These are phyloP conservation scores for Trichosporon faecale DNA, from an alignment of 1,284 basidiomycete species.

Conservation along the genomic window DNA sequence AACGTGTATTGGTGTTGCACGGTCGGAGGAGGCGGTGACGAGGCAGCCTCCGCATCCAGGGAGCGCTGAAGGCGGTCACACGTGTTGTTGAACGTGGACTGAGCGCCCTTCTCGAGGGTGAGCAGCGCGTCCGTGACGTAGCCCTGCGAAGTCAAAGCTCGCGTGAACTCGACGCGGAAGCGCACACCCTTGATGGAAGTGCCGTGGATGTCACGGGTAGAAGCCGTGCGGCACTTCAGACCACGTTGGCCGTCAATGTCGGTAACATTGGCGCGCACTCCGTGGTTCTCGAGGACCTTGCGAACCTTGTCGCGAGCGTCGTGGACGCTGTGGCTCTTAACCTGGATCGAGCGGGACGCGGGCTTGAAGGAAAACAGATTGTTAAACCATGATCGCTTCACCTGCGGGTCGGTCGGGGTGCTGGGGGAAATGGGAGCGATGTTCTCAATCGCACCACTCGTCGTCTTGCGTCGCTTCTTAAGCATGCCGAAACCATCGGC, in stretches of 20 bases:
- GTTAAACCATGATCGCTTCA: constrained; percentile 78
- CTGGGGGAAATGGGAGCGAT: constrained; percentile 10
- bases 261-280: constrained; percentile 38
- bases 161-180: constrained; percentile 49
- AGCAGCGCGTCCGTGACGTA: constrained; percentile 47
- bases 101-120: constrained; percentile 50
- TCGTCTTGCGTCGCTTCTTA: constrained; percentile 45
- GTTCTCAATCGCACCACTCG: constrained; percentile 4
- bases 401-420: constrained; percentile 8
- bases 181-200: constrained; percentile 41
- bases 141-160: constrained; percentile 30
- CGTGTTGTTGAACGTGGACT: constrained; percentile 47
- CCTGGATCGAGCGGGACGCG: constrained; percentile 56
- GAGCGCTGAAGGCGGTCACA: constrained; percentile 19
- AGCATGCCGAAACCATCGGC: constrained; percentile 48
- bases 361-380: constrained; percentile 85
- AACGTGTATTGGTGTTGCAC: constrained; percentile 8
- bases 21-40: not conserved
- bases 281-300: constrained; percentile 34
- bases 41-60: constrained; percentile 16
- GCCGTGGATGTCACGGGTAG: constrained; percentile 31
- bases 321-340: constrained; percentile 40
- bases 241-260: constrained; percentile 41
- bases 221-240: constrained; percentile 45
- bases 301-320: constrained; percentile 39